Evolutionary conservation across 2,329 filamentous ascomycete genomes (phyloP), one percentile per base, ranked within the genome.

Genomic region (Cladosporium sp.): DNA sequence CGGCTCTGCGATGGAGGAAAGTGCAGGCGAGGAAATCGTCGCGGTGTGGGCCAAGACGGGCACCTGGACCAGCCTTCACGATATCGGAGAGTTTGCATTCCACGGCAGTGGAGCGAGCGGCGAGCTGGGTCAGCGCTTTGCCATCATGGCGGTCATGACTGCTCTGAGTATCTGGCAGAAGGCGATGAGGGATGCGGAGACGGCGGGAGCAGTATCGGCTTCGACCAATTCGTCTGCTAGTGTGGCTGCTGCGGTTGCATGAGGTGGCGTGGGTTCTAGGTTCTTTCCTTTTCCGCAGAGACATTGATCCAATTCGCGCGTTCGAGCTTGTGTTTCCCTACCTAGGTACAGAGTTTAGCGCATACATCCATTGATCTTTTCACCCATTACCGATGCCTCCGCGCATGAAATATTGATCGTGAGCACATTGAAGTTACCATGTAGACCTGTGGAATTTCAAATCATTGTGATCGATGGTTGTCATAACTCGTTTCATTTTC

Each of bases 41-140:
- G 61, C 62, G 10, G 62, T 61, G 3, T 64, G 59, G 59, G 62
- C 61, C 15, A 60, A 61, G n/a, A 59, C 58, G 15, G 53, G 51
- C 50, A 55, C 55, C 22, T 59, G 56, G 56, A 61, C 56, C 20
- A 64, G 60, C 52, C 59, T 53, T 8, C 50, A 57, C 40, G 61
- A 63, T 34, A 25, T 60, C 15, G 59, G 61, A 13, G 58, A 50
- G 36, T 62, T 63, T 39, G 55, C 56, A 12, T 63, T 64, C 24
- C 28, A 57, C 17, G 60, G 61, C 0, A 60, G 58, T 28, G 62
- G 58, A 12, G 50, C 48, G 3, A 56, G 35, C 4, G 60, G 59
- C 3, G 56, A 51, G 12, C 24, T 64, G 44, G 62, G 61, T 3
- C 58, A 63, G 28, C 35, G 50, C 12, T 62, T 61, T 47, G 54